Evolutionary conservation across 352 stramenopile species (phyloP).

Genomic region (Peronospora belbahrii): DNA sequence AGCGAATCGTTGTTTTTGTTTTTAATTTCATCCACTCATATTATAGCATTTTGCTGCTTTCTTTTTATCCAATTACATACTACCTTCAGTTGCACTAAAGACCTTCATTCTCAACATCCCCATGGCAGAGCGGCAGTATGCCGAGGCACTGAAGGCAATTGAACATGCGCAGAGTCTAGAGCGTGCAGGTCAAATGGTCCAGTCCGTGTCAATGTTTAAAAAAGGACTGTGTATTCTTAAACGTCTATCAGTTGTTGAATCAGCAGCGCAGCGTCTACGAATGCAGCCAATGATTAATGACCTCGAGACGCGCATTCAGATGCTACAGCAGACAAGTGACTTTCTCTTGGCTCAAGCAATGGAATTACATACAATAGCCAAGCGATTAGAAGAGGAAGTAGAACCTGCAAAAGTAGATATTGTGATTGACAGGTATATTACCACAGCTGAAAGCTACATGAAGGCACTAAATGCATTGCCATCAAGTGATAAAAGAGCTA

Average conservation of each 20-base stretch:
- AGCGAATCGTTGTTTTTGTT: conserved; percentile 1
- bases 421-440: conserved; percentile 45
- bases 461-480: conserved; percentile 44
- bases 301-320: conserved; percentile 35
- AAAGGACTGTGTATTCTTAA: conserved; percentile 54
- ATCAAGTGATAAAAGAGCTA: conserved; percentile 19
- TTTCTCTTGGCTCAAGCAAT: conserved; percentile 27
- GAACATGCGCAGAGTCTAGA: conserved; percentile 39
- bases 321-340: conserved; percentile 32
- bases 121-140: conserved; percentile 58
- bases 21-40: not conserved
- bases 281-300: conserved; percentile 49
- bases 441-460: conserved; percentile 59
- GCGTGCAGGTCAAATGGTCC: conserved; percentile 14
- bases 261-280: conserved; percentile 52
- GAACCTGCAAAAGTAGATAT: not conserved
- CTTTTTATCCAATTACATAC: not conserved
- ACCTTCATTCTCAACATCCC: not conserved
- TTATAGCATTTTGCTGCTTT: no score
- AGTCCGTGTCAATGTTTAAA: conserved; percentile 40
- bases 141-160: conserved; percentile 48
- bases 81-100: no score
- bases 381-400: conserved; percentile 17
- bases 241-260: conserved; percentile 68
- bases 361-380: conserved; percentile 30